phyloP scores from a whole-genome alignment of 306 rosid species.

The Medicago lupulina region DNA sequence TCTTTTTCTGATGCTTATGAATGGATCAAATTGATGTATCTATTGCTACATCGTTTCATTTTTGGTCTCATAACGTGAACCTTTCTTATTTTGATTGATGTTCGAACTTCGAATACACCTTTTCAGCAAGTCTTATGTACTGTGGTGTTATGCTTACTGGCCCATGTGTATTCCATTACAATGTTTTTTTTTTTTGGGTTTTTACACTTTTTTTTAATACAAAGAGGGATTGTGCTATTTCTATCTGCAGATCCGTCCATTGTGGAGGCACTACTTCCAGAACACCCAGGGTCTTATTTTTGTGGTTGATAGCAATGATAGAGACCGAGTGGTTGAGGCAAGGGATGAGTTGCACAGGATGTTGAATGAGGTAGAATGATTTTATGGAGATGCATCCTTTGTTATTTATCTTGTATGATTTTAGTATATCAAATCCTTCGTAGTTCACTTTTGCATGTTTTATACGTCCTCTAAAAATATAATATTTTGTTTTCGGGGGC shows the following conservation, averaged over 20 bases:
- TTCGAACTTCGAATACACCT: conserved; percentile 17
- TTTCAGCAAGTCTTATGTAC: conserved; percentile 2
- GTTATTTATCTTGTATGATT: conserved; percentile 8
- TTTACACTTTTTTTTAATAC: not conserved
- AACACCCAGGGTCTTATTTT: conserved; percentile 97
- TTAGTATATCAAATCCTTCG: conserved; percentile 9
- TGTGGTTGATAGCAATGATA: conserved; percentile 97
- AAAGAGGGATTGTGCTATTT: conserved; percentile 13
- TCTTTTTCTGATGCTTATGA: not conserved
- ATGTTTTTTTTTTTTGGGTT: not conserved
- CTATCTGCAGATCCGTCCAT: conserved; percentile 78
- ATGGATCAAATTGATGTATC: conserved; percentile 1
- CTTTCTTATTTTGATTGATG: conserved; percentile 19
- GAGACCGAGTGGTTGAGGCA: conserved; percentile 96
- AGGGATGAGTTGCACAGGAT: conserved; percentile 98
- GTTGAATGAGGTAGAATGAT: conserved; percentile 84
- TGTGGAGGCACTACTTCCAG: conserved; percentile 99
- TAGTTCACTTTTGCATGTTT: conserved; percentile 2
- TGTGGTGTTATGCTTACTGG: conserved; percentile 14
- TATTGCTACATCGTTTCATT: not conserved
- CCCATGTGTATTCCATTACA: conserved; percentile 16
- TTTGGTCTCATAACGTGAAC: not conserved
- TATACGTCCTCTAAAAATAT: not conserved
- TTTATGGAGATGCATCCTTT: conserved; percentile 3
- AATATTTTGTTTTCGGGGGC: not conserved